Conservation (phyloP, 306 rosid genomes). For the Purshia tridentata region DNA sequence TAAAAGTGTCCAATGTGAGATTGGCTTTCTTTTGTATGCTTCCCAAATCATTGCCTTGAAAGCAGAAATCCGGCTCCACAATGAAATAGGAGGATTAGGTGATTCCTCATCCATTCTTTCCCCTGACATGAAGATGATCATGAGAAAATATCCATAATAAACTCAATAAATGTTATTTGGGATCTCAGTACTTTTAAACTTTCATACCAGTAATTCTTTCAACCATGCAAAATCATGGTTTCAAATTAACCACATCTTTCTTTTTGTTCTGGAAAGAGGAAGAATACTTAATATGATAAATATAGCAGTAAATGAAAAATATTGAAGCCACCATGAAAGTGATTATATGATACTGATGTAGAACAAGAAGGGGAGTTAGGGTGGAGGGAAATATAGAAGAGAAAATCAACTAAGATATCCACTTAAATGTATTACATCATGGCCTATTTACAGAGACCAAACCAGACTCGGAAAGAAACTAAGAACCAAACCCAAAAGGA, state of each 20-base stretch:
- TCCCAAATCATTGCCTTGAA: constrained; percentile 30
- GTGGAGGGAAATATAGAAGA: neutral
- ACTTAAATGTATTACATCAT: neutral
- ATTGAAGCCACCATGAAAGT: neutral
- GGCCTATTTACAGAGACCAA: neutral
- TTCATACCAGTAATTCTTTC: neutral
- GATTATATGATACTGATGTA: neutral
- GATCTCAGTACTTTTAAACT: neutral
- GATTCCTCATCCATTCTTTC: constrained; percentile 48
- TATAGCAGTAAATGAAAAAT: neutral
- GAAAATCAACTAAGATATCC: neutral
- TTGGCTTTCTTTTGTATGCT: constrained; percentile 62
- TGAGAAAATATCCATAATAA: constrained; percentile 2
- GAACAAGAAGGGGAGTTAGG: neutral
- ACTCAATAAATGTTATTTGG: neutral
- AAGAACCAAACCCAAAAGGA: neutral
- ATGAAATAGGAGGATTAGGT: constrained; percentile 36
- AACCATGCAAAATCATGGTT: neutral
- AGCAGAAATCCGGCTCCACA: constrained; percentile 43
- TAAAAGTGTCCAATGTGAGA: constrained; percentile 75
- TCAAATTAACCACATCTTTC: neutral
- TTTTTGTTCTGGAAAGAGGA: neutral
- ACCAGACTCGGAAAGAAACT: neutral
- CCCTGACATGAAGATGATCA: constrained; percentile 18
- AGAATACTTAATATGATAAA: neutral